Evolutionary conservation across 1,284 basidiomycete genomes (phyloP).

Genomic region (Apiotrichum porosum): DNA sequence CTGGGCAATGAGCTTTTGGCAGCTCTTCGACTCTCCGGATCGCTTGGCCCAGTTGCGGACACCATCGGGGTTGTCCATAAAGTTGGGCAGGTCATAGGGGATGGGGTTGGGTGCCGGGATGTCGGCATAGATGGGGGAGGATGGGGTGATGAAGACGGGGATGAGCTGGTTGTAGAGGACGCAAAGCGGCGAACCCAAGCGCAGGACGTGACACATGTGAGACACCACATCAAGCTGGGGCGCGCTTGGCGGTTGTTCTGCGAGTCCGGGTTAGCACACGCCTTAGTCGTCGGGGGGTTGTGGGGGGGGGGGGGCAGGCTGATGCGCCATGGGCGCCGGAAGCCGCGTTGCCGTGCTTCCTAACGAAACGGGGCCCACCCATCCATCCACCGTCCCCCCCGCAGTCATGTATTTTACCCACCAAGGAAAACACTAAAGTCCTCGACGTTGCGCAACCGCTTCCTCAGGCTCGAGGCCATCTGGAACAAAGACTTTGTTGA

Average conservation of each 20-base stretch:
- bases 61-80: constrained; percentile 59
- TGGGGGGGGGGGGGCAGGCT: too few relatives aligned
- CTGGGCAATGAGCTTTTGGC: constrained; percentile 55
- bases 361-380: too few relatives aligned
- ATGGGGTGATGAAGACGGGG: constrained; percentile 55
- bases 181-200: constrained; percentile 87
- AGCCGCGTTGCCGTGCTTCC: too few relatives aligned
- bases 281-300: too few relatives aligned
- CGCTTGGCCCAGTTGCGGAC: constrained; percentile 60
- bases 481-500: constrained; percentile 45
- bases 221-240: constrained; percentile 60
- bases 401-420: too few relatives aligned
- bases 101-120: constrained; percentile 46
- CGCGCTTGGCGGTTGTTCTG: constrained; percentile 41
- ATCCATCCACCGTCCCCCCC: too few relatives aligned
- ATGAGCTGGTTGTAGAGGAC: constrained; percentile 91
- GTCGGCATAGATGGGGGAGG: constrained; percentile 53
- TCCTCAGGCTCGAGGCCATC: constrained; percentile 41
- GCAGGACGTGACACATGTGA: constrained; percentile 89
- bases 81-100: constrained; percentile 54
- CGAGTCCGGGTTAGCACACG: too few relatives aligned
- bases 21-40: constrained; percentile 73
- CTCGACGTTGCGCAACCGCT: constrained; percentile 40
- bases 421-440: constrained; percentile 45
- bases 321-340: too few relatives aligned